Evolutionary conservation across 192 early-diverging fungal species (phyloP), one percentile per base, ranked within the genome.

Genomic region (Fimicolochytrium jonesii): DNA sequence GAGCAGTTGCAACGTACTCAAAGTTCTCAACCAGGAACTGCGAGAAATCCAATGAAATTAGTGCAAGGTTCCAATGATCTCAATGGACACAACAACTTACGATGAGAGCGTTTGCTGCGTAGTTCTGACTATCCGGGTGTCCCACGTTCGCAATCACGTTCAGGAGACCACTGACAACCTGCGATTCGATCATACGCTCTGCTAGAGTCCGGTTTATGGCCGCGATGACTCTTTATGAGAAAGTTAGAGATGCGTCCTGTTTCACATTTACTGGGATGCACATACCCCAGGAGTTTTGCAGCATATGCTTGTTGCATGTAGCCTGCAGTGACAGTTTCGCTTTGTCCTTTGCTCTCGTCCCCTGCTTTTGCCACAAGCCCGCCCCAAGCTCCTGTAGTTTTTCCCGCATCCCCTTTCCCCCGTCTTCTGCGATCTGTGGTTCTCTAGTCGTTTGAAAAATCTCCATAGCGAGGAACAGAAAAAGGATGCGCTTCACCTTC

Each of bases 241-340:
- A n/a, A n/a, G n/a, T n/a, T n/a, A n/a, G n/a, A n/a, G n/a, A n/a
- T n/a, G n/a, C n/a, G n/a, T n/a, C n/a, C n/a, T n/a, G n/a, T n/a
- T n/a, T n/a, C n/a, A n/a, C n/a, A n/a, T n/a, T n/a, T n/a, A n/a
- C n/a, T n/a, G n/a, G n/a, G n/a, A 9, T 2, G n/a, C 7, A 74
- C 44, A 43, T 58, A 84, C 82, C 83, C 82, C 15, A 85, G 56
- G 2, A 85, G 56, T 42, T 79, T 78, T 1, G 83, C 74, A 6
- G 81, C 79, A 59, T 85, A 85, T 2, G 81, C 72, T 64, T 85
- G 83, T 56, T 85, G 83, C 32, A 84, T 68, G 54, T 71, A 85
- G 11, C 68, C 61, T 30, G 82, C 70, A 32, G 67, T 32, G 28
- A 82, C 55, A 17, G 53, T 36, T 42, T 79, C 79, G 37, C 65